Conservation (phyloP, 371 early-diverging fungal genomes). For the Mucor mucedo region DNA sequence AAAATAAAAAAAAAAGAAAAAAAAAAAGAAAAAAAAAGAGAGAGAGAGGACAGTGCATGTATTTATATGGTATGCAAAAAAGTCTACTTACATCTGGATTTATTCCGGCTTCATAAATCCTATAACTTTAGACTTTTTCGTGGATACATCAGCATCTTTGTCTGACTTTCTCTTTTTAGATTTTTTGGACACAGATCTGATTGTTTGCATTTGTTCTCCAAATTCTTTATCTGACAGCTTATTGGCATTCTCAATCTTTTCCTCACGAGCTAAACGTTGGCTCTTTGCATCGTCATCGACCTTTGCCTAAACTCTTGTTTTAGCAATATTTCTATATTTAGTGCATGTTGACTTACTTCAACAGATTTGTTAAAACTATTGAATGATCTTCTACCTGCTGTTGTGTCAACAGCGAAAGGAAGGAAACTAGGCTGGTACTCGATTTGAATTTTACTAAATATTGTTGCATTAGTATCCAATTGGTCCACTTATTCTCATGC, state of each 20-base stretch:
- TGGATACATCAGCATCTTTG: not conserved
- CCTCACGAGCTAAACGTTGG: conserved; percentile 33
- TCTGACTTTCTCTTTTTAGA: conserved; percentile 20
- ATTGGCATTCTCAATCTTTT: conserved; percentile 24
- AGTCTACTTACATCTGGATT: not conserved
- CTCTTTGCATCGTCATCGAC: conserved; percentile 21
- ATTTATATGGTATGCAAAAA: not conserved
- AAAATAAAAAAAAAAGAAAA: not conserved
- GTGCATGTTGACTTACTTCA: conserved; percentile 33
- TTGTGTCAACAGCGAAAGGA: conserved; percentile 39
- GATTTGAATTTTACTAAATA: conserved; percentile 54
- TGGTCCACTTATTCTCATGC: not conserved
- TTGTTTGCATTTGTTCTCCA: conserved; percentile 28
- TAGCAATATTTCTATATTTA: not conserved
- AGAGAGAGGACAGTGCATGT: too few species aligned
- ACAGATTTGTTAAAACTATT: conserved; percentile 54
- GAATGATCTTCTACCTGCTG: conserved; percentile 55
- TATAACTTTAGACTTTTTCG: conserved; percentile 15
- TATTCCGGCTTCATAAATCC: conserved; percentile 36
- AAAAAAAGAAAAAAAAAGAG: too few species aligned
- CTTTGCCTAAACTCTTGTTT: conserved; percentile 7
- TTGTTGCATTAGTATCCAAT: not conserved
- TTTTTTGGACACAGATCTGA: conserved; percentile 24
- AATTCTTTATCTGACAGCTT: conserved; percentile 29
- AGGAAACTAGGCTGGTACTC: conserved; percentile 60